Percentiles rank a stretch among this genome's conserved stretches.
Evolutionary conservation across 257 asterid genomes (phyloP).

Genomic region (Nicotiana tomentosiformis): DNA sequence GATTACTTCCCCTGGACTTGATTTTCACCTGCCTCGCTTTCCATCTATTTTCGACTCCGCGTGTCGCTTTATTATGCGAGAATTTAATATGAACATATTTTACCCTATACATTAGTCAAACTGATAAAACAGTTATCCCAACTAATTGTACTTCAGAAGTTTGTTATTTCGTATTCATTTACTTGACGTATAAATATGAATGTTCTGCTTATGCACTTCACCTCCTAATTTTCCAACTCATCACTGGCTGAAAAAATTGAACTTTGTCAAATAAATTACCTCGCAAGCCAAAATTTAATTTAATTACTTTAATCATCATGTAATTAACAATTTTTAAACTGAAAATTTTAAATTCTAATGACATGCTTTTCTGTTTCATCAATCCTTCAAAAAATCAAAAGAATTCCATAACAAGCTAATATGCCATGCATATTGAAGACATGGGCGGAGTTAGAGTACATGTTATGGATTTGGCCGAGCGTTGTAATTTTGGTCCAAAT

Average conservation of each 20-base stretch:
- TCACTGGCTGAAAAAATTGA: not conserved
- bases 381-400: not conserved
- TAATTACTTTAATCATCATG: not conserved
- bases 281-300: not conserved
- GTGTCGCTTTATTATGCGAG: no score
- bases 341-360: not conserved
- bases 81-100: no score
- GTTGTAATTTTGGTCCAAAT: no score
- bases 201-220: not conserved
- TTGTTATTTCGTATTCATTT: slow-evolving; percentile 9
- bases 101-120: not conserved
- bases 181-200: not conserved
- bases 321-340: not conserved
- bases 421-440: not conserved
- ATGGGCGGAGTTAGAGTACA: no score
- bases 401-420: not conserved
- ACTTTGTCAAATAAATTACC: not conserved
- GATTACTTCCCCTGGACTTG: no score
- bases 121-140: not conserved
- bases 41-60: no score
- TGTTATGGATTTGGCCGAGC: no score
- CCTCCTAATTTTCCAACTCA: not conserved
- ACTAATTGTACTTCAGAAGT: not conserved
- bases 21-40: no score
- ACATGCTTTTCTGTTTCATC: not conserved